Evolutionary conservation across 139 green algal genomes (phyloP), one percentile per base, ranked within the genome.

Genomic region (Protoeuglena noctilucae): DNA sequence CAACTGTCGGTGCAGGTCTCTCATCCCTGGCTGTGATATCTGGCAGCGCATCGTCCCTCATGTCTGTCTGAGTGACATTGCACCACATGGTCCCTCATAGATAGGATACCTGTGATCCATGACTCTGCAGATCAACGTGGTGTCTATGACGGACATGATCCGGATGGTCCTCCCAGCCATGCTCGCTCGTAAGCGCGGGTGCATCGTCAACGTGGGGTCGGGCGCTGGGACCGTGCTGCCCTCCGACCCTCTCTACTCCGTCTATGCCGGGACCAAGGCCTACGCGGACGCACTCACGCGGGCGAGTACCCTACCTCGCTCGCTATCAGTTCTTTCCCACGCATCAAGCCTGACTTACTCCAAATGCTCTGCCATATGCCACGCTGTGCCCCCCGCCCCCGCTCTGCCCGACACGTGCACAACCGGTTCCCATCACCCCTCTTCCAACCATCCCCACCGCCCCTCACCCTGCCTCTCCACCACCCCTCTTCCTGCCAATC

Each of bases 231-330:
- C 80, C 3, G 56, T 82, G 18, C 53, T 87, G 34, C 83, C 83
- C 18, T 67, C 73, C 9, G 63, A 71, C 27, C 83, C 83, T 4
- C 68, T 93, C 23, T 73, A 84, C 23, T 49, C 68, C 3, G 66
- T 85, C 6, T 93, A 93, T 54, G 76, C 76, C 27, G 83, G 58
- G 51, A 83, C 76, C 62, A 93, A 93, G 65, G 74, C 60, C 28
- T 46, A 18, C 26, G 28, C 26, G 6, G 52, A 26, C 27, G 29
- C n/a, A 16, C 14, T 53, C 34, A 43, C 9, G 9, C 9, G 9
- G n/a, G n/a, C n/a, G n/a, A n/a, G n/a, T n/a, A n/a, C n/a, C n/a
- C n/a, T n/a, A n/a, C n/a, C n/a, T n/a, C n/a, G n/a, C n/a, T n/a
- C n/a, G n/a, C n/a, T n/a, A n/a, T n/a, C n/a, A n/a, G n/a, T n/a